A percentile compares a stretch with the other conserved stretches of the same genome.
Conservation (phyloP, 2,329 filamentous ascomycete species). For the Orbilia blumenaviensis region DNA sequence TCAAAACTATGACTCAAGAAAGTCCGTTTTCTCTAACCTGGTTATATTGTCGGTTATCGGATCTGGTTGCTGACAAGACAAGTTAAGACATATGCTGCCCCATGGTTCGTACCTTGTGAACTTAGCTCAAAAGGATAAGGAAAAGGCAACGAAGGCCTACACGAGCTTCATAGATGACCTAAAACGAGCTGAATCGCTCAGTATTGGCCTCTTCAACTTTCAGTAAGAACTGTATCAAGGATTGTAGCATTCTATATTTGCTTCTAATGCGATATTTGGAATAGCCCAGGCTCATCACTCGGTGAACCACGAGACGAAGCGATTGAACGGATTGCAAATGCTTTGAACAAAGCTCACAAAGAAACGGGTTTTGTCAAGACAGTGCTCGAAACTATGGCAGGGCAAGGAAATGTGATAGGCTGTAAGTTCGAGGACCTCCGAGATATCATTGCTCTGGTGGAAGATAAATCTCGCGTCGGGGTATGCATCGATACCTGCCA, state of each 20-base stretch:
- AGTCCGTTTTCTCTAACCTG: constrained; percentile 59
- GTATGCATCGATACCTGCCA: constrained; percentile 98
- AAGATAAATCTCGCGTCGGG: constrained; percentile 83
- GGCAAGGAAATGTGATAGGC: constrained; percentile 80
- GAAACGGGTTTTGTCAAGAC: constrained; percentile 81
- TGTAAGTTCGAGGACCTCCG: constrained; percentile 84
- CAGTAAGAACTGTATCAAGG: constrained; percentile 68
- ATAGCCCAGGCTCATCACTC: constrained; percentile 78
- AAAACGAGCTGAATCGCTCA: constrained; percentile 81
- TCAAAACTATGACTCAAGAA: constrained; percentile 75
- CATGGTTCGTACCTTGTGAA: constrained; percentile 98
- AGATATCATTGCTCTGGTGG: constrained; percentile 80
- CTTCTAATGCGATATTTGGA: constrained; percentile 8
- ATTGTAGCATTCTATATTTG: constrained; percentile 7
- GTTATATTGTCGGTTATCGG: background rate
- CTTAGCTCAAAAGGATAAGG: constrained; percentile 81
- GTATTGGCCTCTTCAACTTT: constrained; percentile 96
- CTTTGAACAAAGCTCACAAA: constrained; percentile 82
- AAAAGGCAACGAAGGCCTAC: constrained; percentile 86
- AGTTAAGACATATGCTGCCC: constrained; percentile 75
- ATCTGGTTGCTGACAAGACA: constrained; percentile 43
- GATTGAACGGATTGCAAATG: constrained; percentile 78
- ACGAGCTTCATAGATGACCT: constrained; percentile 87
- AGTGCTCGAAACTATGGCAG: constrained; percentile 94
- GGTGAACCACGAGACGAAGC: constrained; percentile 74